A percentile compares a stretch with the other conserved stretches of the same genome.
These are phyloP conservation scores for Aspergillus fumigatus DNA, from an alignment of 2,329 filamentous ascomycete genomes.

Conservation along the genomic window DNA sequence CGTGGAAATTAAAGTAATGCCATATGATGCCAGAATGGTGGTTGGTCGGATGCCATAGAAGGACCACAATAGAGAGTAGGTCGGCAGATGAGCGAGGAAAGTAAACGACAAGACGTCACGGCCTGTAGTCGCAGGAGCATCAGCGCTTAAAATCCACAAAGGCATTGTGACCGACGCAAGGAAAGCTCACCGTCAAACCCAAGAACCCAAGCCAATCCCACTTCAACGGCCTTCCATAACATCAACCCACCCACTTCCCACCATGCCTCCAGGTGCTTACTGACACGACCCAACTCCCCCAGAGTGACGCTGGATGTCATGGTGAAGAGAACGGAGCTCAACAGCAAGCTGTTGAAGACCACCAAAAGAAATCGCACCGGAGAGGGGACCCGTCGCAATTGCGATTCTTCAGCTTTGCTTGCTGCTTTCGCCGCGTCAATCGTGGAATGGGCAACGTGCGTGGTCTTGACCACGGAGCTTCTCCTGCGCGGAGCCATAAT, in stretches of 20 bases:
- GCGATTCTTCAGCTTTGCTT: slow-evolving; percentile 10
- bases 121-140: slow-evolving; percentile 39
- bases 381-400: slow-evolving; percentile 26
- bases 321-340: slow-evolving; percentile 63
- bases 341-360: slow-evolving; percentile 52
- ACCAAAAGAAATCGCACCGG: slow-evolving; percentile 42
- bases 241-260: slow-evolving; percentile 55
- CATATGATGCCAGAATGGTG: slow-evolving; percentile 58
- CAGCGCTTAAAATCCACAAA: not conserved
- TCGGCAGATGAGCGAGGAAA: slow-evolving; percentile 69
- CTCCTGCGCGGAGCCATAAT: slow-evolving; percentile 22
- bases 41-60: slow-evolving; percentile 69
- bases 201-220: slow-evolving; percentile 68
- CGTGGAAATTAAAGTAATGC: slow-evolving; percentile 64
- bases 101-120: slow-evolving; percentile 63
- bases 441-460: slow-evolving; percentile 5
- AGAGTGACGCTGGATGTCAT: slow-evolving; percentile 56
- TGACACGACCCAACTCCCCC: slow-evolving; percentile 64
- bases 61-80: slow-evolving; percentile 67
- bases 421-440: slow-evolving; percentile 9
- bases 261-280: slow-evolving; percentile 59
- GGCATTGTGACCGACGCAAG: not conserved
- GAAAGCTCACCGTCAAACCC: slow-evolving; percentile 57
- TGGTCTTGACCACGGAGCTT: slow-evolving; percentile 11
- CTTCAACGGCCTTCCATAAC: slow-evolving; percentile 58